phyloP scores from a whole-genome alignment of 306 rosid genomes.

The Leucaena leucocephala region DNA sequence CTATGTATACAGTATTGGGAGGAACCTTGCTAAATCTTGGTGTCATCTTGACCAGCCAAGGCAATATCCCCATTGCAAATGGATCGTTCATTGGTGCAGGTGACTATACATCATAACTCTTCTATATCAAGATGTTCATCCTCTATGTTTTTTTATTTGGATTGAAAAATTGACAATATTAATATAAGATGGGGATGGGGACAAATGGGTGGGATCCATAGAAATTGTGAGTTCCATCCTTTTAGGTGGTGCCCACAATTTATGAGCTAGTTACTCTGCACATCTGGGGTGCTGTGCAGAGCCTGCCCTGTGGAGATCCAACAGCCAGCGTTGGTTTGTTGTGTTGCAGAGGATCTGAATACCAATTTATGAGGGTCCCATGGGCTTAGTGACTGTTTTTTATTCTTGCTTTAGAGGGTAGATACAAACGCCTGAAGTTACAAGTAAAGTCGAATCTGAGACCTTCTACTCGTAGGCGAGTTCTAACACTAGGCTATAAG shows the following conservation, averaged over 20 bases:
- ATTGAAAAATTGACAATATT: not conserved
- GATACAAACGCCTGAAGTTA: no score
- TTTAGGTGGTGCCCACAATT: not conserved
- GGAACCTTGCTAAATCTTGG: conserved; percentile 87
- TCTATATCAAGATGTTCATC: not conserved
- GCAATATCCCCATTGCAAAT: conserved; percentile 64
- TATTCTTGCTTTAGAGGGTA: no score
- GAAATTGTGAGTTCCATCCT: not conserved
- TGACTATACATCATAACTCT: conserved; percentile 33
- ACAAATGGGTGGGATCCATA: not conserved
- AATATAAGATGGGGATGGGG: not conserved
- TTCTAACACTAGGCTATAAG: no score
- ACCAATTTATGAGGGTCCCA: not conserved
- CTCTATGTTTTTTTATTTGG: not conserved
- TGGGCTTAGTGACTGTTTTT: no score
- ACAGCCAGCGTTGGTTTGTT: not conserved
- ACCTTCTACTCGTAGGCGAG: no score
- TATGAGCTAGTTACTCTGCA: not conserved
- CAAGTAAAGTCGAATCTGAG: no score
- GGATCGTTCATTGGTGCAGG: conserved; percentile 94
- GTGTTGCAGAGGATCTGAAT: no score
- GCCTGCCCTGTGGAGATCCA: not conserved
- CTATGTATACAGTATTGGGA: conserved; percentile 76
- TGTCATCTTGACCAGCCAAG: conserved; percentile 74
- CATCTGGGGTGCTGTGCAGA: not conserved